These are phyloP conservation scores for Sclerotinia borealis DNA, from an alignment of 2,329 filamentous ascomycete species.

Conservation along the genomic window DNA sequence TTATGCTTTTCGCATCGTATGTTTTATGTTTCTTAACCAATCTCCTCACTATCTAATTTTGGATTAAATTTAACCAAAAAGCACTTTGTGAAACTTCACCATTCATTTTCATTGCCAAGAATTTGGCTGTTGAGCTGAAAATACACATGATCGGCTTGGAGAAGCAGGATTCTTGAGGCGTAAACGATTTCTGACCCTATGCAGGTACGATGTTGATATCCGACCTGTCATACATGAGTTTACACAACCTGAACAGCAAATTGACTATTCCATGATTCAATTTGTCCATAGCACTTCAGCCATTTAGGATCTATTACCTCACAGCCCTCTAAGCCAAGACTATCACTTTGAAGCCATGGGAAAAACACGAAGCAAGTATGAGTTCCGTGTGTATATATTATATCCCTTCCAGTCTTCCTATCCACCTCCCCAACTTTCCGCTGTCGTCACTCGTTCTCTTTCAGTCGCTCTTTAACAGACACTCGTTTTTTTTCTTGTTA, in stretches of 20 bases:
- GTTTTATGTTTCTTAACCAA: background rate
- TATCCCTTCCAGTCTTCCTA: background rate
- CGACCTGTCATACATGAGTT: background rate
- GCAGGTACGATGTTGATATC: slow-evolving; percentile 10
- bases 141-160: background rate
- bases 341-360: background rate
- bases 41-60: slow-evolving; percentile 8
- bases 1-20: background rate
- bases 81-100: background rate
- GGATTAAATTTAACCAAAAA: background rate
- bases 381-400: slow-evolving; percentile 6
- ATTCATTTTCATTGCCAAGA: slow-evolving; percentile 8
- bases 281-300: background rate
- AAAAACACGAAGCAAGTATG: background rate
- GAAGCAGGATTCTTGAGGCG: background rate
- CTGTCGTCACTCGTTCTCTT: slow-evolving; percentile 3
- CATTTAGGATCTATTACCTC: background rate
- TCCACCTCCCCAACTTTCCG: background rate
- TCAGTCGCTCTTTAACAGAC: slow-evolving; percentile 4
- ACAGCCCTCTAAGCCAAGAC: background rate
- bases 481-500: background rate
- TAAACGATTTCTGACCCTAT: background rate
- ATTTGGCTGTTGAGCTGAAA: slow-evolving; percentile 11
- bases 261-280: background rate
- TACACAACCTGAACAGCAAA: background rate